A percentile compares a stretch with the other conserved stretches of the same genome.
Conservation (phyloP, 441 rosid genomes). For the Macaranga tanarius region DNA sequence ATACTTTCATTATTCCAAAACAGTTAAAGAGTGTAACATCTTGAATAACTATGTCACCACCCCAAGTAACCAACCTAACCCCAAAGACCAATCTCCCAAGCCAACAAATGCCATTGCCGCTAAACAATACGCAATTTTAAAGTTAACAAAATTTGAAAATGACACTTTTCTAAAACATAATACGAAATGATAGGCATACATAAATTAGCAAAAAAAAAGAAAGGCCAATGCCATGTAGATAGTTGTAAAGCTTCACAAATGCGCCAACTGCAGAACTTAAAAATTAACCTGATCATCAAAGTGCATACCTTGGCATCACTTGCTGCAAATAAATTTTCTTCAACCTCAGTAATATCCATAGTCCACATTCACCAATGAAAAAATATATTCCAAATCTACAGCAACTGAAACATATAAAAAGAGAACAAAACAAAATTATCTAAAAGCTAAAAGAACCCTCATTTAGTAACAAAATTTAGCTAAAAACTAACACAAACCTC, state of each 20-base stretch:
- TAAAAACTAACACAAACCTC: conserved; percentile 11
- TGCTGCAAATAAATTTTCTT: conserved; percentile 87
- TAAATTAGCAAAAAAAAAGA: background rate
- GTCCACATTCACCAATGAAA: conserved; percentile 37
- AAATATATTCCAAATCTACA: conserved; percentile 33
- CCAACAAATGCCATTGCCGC: background rate
- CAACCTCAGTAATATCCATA: conserved; percentile 86
- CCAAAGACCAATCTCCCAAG: conserved; percentile 7
- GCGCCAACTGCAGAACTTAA: conserved; percentile 2
- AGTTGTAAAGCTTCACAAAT: conserved; percentile 12
- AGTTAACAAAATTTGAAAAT: background rate
- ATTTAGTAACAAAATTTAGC: conserved; percentile 4
- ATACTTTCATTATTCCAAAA: background rate
- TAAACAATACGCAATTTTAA: background rate
- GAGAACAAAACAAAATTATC: conserved; percentile 21
- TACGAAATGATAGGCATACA: background rate
- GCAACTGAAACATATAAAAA: conserved; percentile 34
- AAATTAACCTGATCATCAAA: conserved; percentile 9
- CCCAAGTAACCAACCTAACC: background rate
- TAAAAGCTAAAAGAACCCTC: conserved; percentile 11
- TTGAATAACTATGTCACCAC: background rate
- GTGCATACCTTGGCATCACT: conserved; percentile 91
- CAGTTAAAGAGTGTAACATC: background rate
- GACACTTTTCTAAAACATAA: background rate
- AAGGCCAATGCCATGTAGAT: no score